Conservation (phyloP, 345 rosid genomes). For the Acer campestre region DNA sequence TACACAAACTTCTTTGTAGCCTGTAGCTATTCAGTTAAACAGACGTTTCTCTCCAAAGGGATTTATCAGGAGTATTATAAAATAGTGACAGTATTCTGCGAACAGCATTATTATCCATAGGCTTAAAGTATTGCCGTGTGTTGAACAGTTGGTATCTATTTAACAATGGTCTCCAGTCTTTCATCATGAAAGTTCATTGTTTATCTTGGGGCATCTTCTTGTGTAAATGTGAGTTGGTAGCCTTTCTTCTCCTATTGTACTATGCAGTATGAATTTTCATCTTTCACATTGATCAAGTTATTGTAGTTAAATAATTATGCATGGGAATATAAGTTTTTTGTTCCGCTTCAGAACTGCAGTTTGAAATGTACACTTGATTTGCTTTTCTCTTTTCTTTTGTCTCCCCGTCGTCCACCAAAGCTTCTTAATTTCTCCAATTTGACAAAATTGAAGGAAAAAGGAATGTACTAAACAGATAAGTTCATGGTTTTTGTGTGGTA, state of each 20-base stretch:
- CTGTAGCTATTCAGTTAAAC: background rate
- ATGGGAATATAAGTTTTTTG: background rate
- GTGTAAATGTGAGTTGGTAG: background rate
- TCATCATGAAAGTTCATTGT: no score
- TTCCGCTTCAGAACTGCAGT: background rate
- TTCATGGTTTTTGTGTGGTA: background rate
- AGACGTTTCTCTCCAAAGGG: background rate
- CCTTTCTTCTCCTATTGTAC: background rate
- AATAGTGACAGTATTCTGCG: background rate
- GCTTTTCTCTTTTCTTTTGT: background rate
- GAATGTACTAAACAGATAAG: background rate
- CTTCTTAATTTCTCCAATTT: no score
- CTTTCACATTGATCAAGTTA: background rate
- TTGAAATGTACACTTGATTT: background rate
- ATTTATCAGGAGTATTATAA: background rate
- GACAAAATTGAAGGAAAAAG: background rate
- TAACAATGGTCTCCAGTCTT: background rate
- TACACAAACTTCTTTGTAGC: background rate
- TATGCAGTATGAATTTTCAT: background rate
- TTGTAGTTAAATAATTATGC: background rate
- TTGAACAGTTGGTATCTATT: background rate
- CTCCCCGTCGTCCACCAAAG: no score
- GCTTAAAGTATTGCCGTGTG: conserved; percentile 1
- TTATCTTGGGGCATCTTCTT: background rate
- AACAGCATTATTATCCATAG: background rate